Percentiles rank a stretch among this genome's conserved stretches.
phyloP scores from a whole-genome alignment of 306 rosid species.

The Vigna reflexopilosa region DNA sequence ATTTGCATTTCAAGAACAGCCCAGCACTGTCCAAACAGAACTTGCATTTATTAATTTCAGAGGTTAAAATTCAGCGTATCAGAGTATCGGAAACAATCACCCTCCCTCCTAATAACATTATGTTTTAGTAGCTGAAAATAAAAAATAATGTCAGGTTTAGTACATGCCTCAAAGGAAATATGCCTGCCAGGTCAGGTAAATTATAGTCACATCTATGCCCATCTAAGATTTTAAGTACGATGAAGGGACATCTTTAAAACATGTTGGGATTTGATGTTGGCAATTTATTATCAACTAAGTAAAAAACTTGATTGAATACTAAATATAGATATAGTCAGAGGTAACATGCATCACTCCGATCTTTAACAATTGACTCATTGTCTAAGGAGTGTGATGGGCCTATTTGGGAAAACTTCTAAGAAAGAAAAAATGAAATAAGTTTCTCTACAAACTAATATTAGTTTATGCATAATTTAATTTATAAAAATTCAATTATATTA shows the following conservation, averaged over 20 bases:
- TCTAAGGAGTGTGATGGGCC: too few relatives aligned
- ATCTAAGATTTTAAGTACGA: neutral
- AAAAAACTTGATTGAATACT: too few relatives aligned
- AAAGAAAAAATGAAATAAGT: too few relatives aligned
- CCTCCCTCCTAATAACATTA: conserved; percentile 21
- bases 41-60: conserved; percentile 41
- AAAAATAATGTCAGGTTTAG: conserved; percentile 28
- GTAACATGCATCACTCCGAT: too few relatives aligned
- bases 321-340: too few relatives aligned
- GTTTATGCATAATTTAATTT: too few relatives aligned
- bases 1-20: conserved; percentile 84
- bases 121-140: conserved; percentile 19
- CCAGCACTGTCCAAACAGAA: conserved; percentile 75
- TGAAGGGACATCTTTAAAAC: neutral
- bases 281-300: too few relatives aligned
- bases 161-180: conserved; percentile 26
- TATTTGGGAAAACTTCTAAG: neutral
- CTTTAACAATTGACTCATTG: too few relatives aligned
- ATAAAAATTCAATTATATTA: too few relatives aligned
- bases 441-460: too few relatives aligned
- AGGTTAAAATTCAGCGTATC: conserved; percentile 19
- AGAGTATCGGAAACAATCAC: conserved; percentile 23
- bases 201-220: conserved; percentile 3
- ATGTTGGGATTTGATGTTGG: too few relatives aligned
- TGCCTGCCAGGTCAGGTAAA: conserved; percentile 17